Conservation (phyloP, 331 rosid genomes). For the Stylosanthes scabra region DNA sequence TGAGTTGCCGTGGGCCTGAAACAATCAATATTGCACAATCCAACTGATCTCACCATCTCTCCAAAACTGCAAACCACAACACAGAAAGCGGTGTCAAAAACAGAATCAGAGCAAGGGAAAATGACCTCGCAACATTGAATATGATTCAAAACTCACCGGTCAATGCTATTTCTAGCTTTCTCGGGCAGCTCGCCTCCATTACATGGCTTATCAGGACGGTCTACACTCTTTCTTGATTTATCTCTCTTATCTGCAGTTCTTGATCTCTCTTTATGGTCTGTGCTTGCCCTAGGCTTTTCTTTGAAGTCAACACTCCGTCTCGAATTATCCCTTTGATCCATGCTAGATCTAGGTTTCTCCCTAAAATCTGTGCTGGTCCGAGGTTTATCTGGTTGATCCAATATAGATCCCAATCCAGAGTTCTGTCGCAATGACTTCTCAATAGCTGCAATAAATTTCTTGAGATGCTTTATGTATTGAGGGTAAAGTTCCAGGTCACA, state of each 20-base stretch:
- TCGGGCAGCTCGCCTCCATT: constrained; percentile 57
- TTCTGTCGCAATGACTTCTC: constrained; percentile 55
- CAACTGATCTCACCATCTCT: constrained; percentile 82
- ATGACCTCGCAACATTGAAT: background rate
- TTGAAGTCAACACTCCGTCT: constrained; percentile 56
- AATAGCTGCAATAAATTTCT: constrained; percentile 65
- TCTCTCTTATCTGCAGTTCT: constrained; percentile 65
- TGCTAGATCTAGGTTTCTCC: constrained; percentile 72
- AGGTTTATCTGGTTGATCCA: constrained; percentile 60
- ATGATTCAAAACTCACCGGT: constrained; percentile 61
- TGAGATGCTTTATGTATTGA: constrained; percentile 82
- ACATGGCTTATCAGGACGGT: constrained; percentile 54
- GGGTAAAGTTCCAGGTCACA: constrained; percentile 87
- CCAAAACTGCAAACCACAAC: constrained; percentile 74
- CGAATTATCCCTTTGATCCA: constrained; percentile 63
- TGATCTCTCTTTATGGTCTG: constrained; percentile 63
- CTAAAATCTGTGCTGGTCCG: constrained; percentile 74
- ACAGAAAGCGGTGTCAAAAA: constrained; percentile 39
- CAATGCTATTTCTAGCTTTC: constrained; percentile 81
- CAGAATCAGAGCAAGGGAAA: constrained; percentile 1
- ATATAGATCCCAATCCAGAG: constrained; percentile 46
- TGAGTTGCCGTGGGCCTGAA: constrained; percentile 76
- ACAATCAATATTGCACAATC: constrained; percentile 89
- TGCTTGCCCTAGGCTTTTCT: constrained; percentile 66
- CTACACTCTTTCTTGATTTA: constrained; percentile 61